Percentiles rank a stretch among this genome's conserved stretches.
Evolutionary conservation across 1,284 basidiomycete genomes (phyloP).

Genomic region (Termitomyces sp.): DNA sequence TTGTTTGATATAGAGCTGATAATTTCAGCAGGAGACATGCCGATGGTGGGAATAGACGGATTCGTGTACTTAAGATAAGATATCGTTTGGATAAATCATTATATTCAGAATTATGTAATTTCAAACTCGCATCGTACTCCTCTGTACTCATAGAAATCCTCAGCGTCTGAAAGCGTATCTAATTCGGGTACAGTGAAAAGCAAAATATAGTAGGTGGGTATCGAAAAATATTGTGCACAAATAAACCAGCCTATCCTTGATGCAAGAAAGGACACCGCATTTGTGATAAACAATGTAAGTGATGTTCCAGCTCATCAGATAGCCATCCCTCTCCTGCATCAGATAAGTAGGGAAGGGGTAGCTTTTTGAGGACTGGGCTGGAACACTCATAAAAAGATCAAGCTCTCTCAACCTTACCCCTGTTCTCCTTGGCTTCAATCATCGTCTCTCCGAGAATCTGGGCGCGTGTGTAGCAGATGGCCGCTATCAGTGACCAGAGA

Average conservation of each 20-base stretch:
- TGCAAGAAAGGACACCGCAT: conserved; percentile 3
- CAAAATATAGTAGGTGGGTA: conserved; percentile 11
- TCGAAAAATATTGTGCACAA: conserved; percentile 1
- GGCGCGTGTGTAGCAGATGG: conserved; percentile 58
- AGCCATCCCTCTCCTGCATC: conserved; percentile 13
- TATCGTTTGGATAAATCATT: too few relatives aligned
- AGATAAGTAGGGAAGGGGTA: conserved; percentile 11
- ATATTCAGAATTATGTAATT: background rate
- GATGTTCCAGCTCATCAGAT: conserved; percentile 24
- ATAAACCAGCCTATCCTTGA: conserved; percentile 4
- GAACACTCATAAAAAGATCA: conserved; percentile 27
- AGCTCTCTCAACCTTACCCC: conserved; percentile 51
- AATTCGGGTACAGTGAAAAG: conserved; percentile 12
- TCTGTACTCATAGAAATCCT: conserved; percentile 6
- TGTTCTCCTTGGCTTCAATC: conserved; percentile 59
- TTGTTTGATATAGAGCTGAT: conserved; percentile 51
- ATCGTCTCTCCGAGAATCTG: conserved; percentile 60
- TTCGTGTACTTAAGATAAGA: background rate
- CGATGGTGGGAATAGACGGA: background rate
- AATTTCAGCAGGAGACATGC: conserved; percentile 39
- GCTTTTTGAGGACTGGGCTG: background rate
- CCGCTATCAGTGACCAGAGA: conserved; percentile 68
- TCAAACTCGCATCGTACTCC: background rate
- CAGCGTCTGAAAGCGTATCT: conserved; percentile 5
- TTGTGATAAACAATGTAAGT: conserved; percentile 18